These are phyloP conservation scores for Clarireedia hainanense DNA, from an alignment of 2,329 filamentous ascomycete genomes.

Conservation along the genomic window DNA sequence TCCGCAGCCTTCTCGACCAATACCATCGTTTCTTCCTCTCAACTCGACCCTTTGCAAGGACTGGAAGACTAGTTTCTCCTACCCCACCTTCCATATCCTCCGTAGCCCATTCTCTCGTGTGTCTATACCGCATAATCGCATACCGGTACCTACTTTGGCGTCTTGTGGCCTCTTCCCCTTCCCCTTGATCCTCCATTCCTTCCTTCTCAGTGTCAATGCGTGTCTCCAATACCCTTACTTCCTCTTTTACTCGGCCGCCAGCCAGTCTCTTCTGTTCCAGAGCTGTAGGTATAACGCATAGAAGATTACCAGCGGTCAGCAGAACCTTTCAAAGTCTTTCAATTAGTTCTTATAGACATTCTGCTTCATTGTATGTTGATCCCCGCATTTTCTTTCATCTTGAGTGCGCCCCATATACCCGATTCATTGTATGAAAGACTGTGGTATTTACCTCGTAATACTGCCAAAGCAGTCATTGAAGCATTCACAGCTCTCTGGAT, in stretches of 20 bases:
- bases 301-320: constrained; percentile 15
- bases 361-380: constrained; percentile 7
- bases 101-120: background rate
- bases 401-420: background rate
- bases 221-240: constrained; percentile 22
- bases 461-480: background rate
- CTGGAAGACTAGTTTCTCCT: background rate
- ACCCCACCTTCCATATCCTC: background rate
- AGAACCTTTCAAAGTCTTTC: constrained; percentile 8
- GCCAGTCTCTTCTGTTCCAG: constrained; percentile 14
- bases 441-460: background rate
- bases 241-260: constrained; percentile 19
- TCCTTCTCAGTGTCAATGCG: constrained; percentile 22
- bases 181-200: background rate
- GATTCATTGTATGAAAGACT: background rate
- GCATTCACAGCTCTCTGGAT: background rate
- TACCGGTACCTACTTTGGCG: background rate
- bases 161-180: background rate
- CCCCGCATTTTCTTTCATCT: constrained; percentile 1
- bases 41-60: background rate
- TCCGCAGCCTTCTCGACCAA: background rate
- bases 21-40: background rate
- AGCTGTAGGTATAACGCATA: constrained; percentile 12
- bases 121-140: background rate
- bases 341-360: constrained; percentile 1